Conservation (phyloP, 352 stramenopile genomes). For the Phytophthora litchii region DNA sequence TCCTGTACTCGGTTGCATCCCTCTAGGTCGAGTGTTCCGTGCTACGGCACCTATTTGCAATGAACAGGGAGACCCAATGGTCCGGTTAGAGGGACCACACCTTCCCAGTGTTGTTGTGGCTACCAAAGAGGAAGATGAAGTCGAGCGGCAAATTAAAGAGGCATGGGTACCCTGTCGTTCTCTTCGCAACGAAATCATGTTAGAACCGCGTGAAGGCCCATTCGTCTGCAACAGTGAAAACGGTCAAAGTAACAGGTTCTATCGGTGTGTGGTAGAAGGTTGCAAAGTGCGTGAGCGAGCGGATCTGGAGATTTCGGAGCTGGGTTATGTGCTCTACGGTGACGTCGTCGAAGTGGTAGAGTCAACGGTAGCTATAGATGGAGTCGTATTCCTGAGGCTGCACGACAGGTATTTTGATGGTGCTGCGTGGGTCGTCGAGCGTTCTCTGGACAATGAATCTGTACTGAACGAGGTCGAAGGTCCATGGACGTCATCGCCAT, state of each 20-base stretch:
- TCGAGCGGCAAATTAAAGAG: conserved; percentile 36
- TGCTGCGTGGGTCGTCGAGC: conserved; percentile 71
- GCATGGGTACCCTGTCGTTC: conserved; percentile 76
- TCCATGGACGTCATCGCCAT: conserved; percentile 35
- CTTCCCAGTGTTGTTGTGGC: conserved; percentile 39
- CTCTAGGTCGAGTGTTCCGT: conserved; percentile 66
- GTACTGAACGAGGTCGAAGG: conserved; percentile 69
- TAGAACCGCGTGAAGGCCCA: conserved; percentile 62
- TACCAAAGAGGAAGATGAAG: conserved; percentile 16
- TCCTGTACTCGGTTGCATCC: conserved; percentile 63
- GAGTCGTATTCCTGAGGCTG: conserved; percentile 67
- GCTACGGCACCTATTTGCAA: conserved; percentile 67
- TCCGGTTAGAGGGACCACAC: conserved; percentile 56
- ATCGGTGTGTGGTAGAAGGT: conserved; percentile 76
- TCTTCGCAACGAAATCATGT: conserved; percentile 74
- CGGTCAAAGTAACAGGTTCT: conserved; percentile 37
- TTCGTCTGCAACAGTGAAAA: conserved; percentile 25
- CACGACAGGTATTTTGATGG: conserved; percentile 77
- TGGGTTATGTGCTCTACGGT: conserved; percentile 78
- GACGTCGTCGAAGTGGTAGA: conserved; percentile 79
- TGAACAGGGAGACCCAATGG: conserved; percentile 78
- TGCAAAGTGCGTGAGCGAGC: conserved; percentile 65
- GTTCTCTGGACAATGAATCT: conserved; percentile 78
- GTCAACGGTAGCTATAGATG: conserved; percentile 44
- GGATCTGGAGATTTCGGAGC: conserved; percentile 62